Base-by-base conservation (phyloP, 176 grass and related monocot genomes). In the Secale cereale region DNA sequence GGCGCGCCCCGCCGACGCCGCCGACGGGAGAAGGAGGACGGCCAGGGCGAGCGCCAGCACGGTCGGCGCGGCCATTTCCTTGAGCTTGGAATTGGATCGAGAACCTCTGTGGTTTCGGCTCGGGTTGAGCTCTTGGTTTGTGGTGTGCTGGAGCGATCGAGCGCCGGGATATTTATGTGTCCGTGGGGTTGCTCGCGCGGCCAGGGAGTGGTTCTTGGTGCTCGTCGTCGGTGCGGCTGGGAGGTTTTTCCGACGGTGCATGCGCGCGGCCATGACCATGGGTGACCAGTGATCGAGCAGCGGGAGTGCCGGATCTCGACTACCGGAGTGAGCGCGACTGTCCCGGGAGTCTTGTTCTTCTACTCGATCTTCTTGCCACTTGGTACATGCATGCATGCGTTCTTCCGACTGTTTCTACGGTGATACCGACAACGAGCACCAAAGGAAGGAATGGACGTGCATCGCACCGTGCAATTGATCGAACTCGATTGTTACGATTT, bases 231-330 rank as follows among this genome's bases (percentile, higher is more conserved):
- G 39, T 60, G 87, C 76, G 83, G 88, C 20, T 19, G 32, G 54
- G 88, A 90, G 88, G 74, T 26, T 78, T 82, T 82, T 16, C 63
- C 27, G 77, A 81, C 29, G 25, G 22, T 9, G 56, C 37, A 74
- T 50, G 66, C 67, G 52, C 25, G 23, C 75, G 66, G 16, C 45
- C 36, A 48, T 60, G 68, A 19, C 72, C 72, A 43, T 3, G 41
- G 41, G 41, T 3, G 41, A 45, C 13, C 41, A 45, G 41, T 13
- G 41, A 13, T 45, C 41, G 41, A 45, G 41, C 41, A 59, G 15
- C 72, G 48, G 46, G 79, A 75, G 72, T 16, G 72, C 8, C 72
- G 45, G 73, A 76, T 76, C 73, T 9, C 50, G 14, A 45, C 41
- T 45, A 45, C 10, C 13, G 41, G 41, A 3, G 15, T 26, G 2